These are phyloP conservation scores for Hyaloperonospora arabidopsidis DNA, from an alignment of 352 stramenopile genomes.

Conservation along the genomic window DNA sequence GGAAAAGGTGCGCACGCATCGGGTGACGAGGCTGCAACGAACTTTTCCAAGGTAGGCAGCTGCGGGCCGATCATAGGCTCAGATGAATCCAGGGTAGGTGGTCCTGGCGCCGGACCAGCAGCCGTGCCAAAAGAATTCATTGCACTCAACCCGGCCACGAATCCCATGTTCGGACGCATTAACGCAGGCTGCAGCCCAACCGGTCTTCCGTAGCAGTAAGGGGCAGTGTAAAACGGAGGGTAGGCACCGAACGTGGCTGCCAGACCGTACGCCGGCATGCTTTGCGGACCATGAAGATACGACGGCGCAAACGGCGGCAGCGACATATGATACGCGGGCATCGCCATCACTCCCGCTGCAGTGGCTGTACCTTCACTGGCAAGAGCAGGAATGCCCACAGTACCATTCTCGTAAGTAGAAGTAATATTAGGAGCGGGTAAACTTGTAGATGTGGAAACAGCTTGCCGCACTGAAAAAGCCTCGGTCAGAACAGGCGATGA, in stretches of 20 bases:
- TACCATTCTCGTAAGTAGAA: not conserved
- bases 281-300: slow-evolving; percentile 24
- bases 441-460: slow-evolving; percentile 1
- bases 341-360: slow-evolving; percentile 15
- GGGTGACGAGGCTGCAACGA: slow-evolving; percentile 16
- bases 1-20: slow-evolving; percentile 16
- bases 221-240: slow-evolving; percentile 32
- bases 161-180: slow-evolving; percentile 31
- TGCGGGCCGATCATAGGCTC: slow-evolving; percentile 45
- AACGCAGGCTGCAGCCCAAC: slow-evolving; percentile 22
- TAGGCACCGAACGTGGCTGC: slow-evolving; percentile 34
- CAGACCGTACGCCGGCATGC: slow-evolving; percentile 33
- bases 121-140: slow-evolving; percentile 27
- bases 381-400: slow-evolving; percentile 11
- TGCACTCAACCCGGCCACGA: slow-evolving; percentile 28
- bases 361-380: slow-evolving; percentile 6
- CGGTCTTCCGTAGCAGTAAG: slow-evolving; percentile 35
- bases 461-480: not conserved
- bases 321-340: slow-evolving; percentile 24
- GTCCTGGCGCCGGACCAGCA: slow-evolving; percentile 15
- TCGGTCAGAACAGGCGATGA: slow-evolving; percentile 10
- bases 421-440: not conserved
- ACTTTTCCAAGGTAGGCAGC: slow-evolving; percentile 30
- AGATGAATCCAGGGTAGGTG: slow-evolving; percentile 17
- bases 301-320: slow-evolving; percentile 30